Base-by-base conservation (phyloP, 2,329 filamentous ascomycete genomes). In the Sclerotinia spermophila region DNA sequence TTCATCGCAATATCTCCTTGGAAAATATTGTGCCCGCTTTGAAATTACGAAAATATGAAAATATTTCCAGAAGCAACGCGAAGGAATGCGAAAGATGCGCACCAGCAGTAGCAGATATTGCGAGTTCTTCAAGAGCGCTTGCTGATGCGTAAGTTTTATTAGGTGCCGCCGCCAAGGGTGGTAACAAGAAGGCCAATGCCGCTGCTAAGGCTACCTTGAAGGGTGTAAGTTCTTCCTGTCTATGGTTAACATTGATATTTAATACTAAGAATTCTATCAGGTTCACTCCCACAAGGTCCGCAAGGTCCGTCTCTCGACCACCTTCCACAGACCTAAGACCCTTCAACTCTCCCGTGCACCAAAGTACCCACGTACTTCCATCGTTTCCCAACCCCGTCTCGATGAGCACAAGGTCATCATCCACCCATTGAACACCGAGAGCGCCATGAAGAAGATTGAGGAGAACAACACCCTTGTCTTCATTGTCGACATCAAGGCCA, bases 401-500 rank as follows among this genome's bases (percentile, higher is more conserved):
- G 96, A 99, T 86, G 92, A 95, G 86, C 92, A 94, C 89, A 97
- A 97, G 90, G 88, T 98, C 83, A 92, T 99, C 84, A 87, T 98
- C 82, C 93, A 97, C 90, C 96, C 96, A 78, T 89, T 99, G 82
- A 99, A 99, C 91, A 99, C 96, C 73, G 96, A 99, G 92, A 96
- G 92, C 82, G 96, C 96, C 81, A 98, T 99, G 95, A 99, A 99
- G 93, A 97, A 97, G 92, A 97, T 99, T 80, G 96, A 99, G 89
- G 96, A 99, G 92, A 94, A 99, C 90, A 99, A 99, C 90, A 99
- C 96, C 78, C 90, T 99, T 68, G 93, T 97, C 82, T 97, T 97
- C 89, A 97, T 97, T 79, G 93, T 96, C 81, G 92, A 97, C 79
- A 86, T 95, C 84, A 96, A 96, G 91, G 90, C 95, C 84, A 99